Evolutionary conservation across 352 stramenopile species (phyloP), one percentile per base, ranked within the genome.

Genomic region (Phytophthora fragariaefolia): DNA sequence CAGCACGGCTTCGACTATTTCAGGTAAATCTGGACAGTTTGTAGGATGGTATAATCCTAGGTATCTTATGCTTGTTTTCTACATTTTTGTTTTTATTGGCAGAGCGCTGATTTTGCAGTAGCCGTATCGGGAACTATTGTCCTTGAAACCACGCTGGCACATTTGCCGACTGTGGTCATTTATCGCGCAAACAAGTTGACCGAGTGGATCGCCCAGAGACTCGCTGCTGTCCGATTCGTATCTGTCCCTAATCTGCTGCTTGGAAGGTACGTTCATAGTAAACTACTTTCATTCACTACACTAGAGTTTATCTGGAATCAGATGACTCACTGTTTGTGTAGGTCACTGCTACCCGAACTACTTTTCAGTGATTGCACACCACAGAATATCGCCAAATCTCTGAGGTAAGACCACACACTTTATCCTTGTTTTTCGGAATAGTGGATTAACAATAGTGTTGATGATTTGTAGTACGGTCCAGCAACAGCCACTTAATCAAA

Each of bases 121-220:
- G 84, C 86, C 0, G 82, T 92, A 8, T 92, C 83, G 0, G 86
- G 86, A 17, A 94, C 86, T 1, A 81, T 92, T 38, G 81, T 92
- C 10, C 82, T 82, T 38, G 83, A 94, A 45, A 87, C 82, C 2
- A 69, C 76, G 22, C 65, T 94, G 1, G 72, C 82, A 0, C 70
- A 32, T 28, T 57, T 91, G 15, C 82, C 84, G 2, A 94, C 83
- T 1, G 58, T 92, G 12, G 82, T 90, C 23, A 82, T 94, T 28
- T 94, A 92, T 45, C 82, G 83, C 9, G 82, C 84, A 9, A 93
- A 92, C 43, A 53, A 46, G 6, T 1, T 94, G 20, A 92, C 86
- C 0, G 83, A 91, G 50, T 58, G 79, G 53, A 67, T 92, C 36
- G 82, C 73, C 4, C 71, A 76, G 51, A 63, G 59, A 10, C 59